These are phyloP conservation scores for Hirschfeldia incana DNA, from an alignment of 345 rosid genomes.

Conservation along the genomic window DNA sequence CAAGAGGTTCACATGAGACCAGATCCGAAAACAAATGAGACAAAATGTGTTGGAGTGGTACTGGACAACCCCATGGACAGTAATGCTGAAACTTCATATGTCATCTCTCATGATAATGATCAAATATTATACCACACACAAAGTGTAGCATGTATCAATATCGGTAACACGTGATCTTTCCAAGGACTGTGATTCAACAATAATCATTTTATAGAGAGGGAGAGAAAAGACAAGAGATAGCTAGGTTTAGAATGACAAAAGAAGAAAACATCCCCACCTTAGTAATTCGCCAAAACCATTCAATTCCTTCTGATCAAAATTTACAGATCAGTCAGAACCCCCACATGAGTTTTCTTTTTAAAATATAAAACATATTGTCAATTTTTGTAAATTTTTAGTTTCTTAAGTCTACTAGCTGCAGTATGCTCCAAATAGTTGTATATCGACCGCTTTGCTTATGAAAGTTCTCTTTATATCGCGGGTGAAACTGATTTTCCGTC, in stretches of 20 bases:
- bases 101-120: constrained; percentile 15
- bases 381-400: not conserved
- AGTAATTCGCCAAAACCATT: constrained; percentile 28
- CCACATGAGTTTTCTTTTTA: not conserved
- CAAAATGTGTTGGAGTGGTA: constrained; percentile 28
- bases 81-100: not conserved
- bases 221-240: constrained; percentile 9
- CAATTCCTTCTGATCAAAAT: constrained; percentile 9
- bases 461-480: not conserved
- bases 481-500: not conserved
- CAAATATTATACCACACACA: not conserved
- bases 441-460: not conserved
- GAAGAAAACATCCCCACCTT: constrained; percentile 33
- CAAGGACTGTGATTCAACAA: not conserved
- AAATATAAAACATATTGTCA: too few species aligned
- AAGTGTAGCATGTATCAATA: not conserved
- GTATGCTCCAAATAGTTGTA: not conserved
- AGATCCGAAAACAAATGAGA: constrained; percentile 25
- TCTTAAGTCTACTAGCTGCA: not conserved
- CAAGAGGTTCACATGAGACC: constrained; percentile 33
- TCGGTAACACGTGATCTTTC: constrained; percentile 7
- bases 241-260: constrained; percentile 27
- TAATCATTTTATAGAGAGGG: constrained; percentile 1
- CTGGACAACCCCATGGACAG: constrained; percentile 21
- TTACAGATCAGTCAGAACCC: constrained; percentile 27